Percentiles rank a stretch among this genome's conserved stretches.
These are phyloP conservation scores for Stylosanthes scabra DNA, from an alignment of 331 rosid species.

Conservation along the genomic window DNA sequence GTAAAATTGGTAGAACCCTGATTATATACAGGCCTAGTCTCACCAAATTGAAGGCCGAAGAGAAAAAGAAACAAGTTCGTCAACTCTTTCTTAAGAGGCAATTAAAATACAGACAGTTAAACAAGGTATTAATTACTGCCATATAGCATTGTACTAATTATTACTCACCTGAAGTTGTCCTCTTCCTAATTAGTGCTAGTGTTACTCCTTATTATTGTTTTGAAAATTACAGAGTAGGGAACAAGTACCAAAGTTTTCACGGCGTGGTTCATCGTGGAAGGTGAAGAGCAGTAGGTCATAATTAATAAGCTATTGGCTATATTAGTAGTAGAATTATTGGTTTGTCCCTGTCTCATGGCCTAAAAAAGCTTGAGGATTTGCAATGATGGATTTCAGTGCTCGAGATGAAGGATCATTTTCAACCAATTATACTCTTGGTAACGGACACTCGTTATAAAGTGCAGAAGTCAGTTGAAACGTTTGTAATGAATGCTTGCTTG, in stretches of 20 bases:
- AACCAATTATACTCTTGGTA: neutral
- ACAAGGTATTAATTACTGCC: conserved; percentile 11
- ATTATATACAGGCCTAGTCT: conserved; percentile 86
- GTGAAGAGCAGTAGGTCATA: conserved; percentile 46
- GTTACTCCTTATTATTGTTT: conserved; percentile 6
- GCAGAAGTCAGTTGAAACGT: neutral
- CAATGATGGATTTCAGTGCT: conserved; percentile 16
- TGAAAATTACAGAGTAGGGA: conserved; percentile 52
- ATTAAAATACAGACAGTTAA: conserved; percentile 47
- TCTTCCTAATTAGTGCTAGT: neutral
- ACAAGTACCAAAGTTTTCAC: conserved; percentile 41
- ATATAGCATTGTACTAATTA: no score
- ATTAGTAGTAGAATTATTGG: neutral
- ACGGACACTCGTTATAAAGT: neutral
- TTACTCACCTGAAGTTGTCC: neutral
- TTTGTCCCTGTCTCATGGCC: conserved; percentile 22
- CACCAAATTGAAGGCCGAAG: conserved; percentile 84
- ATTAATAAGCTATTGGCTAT: conserved; percentile 1
- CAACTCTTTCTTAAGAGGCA: conserved; percentile 54
- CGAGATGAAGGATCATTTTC: neutral
- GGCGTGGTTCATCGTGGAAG: conserved; percentile 54
- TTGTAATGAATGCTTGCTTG: neutral
- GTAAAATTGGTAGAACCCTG: conserved; percentile 82
- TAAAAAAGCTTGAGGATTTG: conserved; percentile 2
- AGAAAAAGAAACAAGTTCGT: conserved; percentile 64